Evolutionary conservation across 495 filamentous ascomycete species (phyloP), one percentile per base, ranked within the genome.

Genomic region (Talaromyces trachyspermus): DNA sequence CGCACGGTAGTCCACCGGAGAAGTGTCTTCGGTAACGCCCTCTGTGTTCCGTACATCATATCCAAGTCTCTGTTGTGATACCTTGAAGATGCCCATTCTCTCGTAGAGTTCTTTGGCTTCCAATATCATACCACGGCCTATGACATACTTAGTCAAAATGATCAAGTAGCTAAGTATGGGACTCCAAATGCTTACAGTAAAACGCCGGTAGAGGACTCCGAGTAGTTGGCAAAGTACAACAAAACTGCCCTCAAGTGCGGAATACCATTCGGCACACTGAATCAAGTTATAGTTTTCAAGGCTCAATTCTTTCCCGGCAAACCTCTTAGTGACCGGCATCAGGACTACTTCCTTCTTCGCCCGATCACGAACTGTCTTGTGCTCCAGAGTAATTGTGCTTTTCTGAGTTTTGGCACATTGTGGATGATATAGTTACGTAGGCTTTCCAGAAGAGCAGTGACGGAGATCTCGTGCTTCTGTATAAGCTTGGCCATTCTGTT

Each of bases 221-320:
- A 85, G 81, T 29, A 77, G 73, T 12, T 68, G 53, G 63, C 90
- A 88, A 2, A 88, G 84, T 49, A 85, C 74, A 22, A 70, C 60
- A 74, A 85, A 88, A 46, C 87, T 71, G 1, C 75, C 82, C 20
- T 85, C 80, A 11, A 88, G 70, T 37, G 84, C 67, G 49, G 86
- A 63, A 58, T 88, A 83, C 92, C 92, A 98, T 54, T 95, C 86
- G 46, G 95, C 61, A 45, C 83, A 80, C 29, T 83, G 76, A 41
- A 96, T 88, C 48, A 95, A 67, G 33, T 76, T 66, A 39, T 85
- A 77, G 49, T 95, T 88, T 42, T 77, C 63, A 11, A 64, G 60
- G 11, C 79, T 75, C 12, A 79, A 57, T 32, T 78, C 71, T 4
- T 79, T 74, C 14, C 82, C 83, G 19, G 88, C 80, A 53, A 86